These are phyloP conservation scores for Apocynum venetum DNA, from an alignment of 257 asterid species.

Conservation along the genomic window DNA sequence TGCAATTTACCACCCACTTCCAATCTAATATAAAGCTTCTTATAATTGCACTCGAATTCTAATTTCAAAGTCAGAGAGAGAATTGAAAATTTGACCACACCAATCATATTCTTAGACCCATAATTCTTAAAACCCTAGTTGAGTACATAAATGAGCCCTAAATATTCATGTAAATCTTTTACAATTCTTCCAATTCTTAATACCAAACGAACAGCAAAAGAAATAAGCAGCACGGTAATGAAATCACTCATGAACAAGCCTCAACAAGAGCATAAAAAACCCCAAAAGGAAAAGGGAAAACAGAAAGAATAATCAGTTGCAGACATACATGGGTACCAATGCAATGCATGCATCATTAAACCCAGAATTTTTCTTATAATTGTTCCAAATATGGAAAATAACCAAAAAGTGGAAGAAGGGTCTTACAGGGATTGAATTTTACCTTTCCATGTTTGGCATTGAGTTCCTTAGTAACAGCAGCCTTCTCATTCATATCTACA, in stretches of 20 bases:
- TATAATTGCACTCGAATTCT: background rate
- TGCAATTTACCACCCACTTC: background rate
- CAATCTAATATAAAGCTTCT: background rate
- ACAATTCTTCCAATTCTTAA: background rate
- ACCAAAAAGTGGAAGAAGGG: background rate
- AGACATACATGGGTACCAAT: background rate
- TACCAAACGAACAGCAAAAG: background rate
- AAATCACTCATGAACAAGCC: background rate
- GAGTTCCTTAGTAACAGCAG: constrained; percentile 79
- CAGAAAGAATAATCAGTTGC: background rate
- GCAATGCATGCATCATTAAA: background rate
- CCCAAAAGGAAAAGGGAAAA: background rate
- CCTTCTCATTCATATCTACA: constrained; percentile 67
- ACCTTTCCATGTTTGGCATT: constrained; percentile 82
- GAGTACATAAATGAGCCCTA: background rate
- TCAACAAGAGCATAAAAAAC: background rate
- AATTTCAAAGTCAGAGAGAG: background rate
- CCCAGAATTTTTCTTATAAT: background rate
- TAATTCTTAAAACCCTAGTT: background rate
- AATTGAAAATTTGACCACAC: background rate
- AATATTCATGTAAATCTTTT: background rate
- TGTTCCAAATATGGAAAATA: background rate
- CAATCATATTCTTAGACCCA: background rate
- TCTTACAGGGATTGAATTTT: background rate
- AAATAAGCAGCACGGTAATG: background rate